Evolutionary conservation across 1,284 basidiomycete genomes (phyloP), one percentile per base, ranked within the genome.

Genomic region (Puccinia brachypodii): DNA sequence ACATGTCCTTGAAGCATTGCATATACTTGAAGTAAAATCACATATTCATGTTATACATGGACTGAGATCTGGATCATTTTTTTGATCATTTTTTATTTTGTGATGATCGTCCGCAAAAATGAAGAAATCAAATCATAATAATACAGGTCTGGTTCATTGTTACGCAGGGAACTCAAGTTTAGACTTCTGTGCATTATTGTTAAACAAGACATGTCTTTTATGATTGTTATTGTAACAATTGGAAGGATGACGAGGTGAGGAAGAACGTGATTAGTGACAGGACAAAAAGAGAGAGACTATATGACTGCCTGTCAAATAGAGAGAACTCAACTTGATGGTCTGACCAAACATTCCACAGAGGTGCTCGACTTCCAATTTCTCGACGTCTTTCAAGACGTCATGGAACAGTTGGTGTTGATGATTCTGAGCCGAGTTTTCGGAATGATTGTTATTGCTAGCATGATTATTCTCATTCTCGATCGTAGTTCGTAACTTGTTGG

Each of bases 401-500:
- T 72, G 69, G 47, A 72, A 58, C 36, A 81, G 72, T 71, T 72
- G 69, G 82, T 72, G 80, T 42, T 83, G 56, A 81, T 76, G 78
- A 76, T 78, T 87, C 84, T 1, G 91, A 91, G 25, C 88, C 86
- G 36, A 88, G 85, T 85, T 56, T n/a, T 72, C 69, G 0, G 69
- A 47, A 22, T 72, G 28, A 31, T 36, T 36, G 33, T 47, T 72
- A 53, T 14, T 33, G 69, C 31, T 38, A 14, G n/a, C 8, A 44
- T 83, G 80, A 76, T 84, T 84, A 31, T 79, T 74, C 6, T 53
- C 68, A 40, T 83, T 82, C 56, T 84, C 83, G 71, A 42, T 66
- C 84, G 91, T 90, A 25, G 44, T 13, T 42, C n/a, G 47, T 16
- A 82, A 73, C 1, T 91, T 91, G 85, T 91, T 92, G 2, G 89